Evolutionary conservation across 2,329 filamentous ascomycete genomes (phyloP).

Genomic region (Cladosporium sp.): DNA sequence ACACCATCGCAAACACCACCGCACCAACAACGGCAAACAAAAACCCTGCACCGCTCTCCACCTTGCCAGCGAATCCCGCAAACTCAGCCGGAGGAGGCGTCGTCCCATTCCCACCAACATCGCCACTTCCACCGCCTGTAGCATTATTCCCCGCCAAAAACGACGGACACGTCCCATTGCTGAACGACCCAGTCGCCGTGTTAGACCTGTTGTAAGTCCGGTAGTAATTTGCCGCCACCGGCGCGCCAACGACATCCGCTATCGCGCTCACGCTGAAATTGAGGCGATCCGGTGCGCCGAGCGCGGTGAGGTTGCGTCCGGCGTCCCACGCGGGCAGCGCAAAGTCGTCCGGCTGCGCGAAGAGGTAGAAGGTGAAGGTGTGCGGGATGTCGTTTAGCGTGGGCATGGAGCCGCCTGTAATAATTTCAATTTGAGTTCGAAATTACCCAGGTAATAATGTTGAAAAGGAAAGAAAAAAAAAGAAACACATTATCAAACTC

Average conservation of each 20-base stretch:
- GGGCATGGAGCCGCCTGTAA: conserved; percentile 21
- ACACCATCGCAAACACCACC: conserved; percentile 11
- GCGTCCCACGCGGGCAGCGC: conserved; percentile 25
- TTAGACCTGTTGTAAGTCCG: conserved; percentile 26
- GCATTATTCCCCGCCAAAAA: neutral
- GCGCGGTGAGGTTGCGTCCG: conserved; percentile 20
- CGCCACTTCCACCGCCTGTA: neutral
- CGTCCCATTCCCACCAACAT: neutral
- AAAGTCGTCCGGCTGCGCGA: conserved; percentile 30
- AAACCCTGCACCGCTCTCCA: conserved; percentile 6
- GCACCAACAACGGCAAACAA: conserved; percentile 6
- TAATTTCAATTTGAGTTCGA: too few species aligned
- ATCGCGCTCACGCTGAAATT: conserved; percentile 31
- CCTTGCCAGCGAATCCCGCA: conserved; percentile 5
- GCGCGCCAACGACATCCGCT: conserved; percentile 24
- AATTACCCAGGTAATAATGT: too few species aligned
- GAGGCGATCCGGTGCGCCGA: conserved; percentile 22
- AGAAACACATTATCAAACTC: neutral
- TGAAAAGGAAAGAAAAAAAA: too few species aligned
- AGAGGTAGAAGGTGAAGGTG: conserved; percentile 35
- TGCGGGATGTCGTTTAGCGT: conserved; percentile 32
- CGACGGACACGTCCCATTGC: conserved; percentile 24
- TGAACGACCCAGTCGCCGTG: conserved; percentile 20
- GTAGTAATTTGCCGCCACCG: conserved; percentile 33
- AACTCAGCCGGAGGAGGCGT: conserved; percentile 36